Evolutionary conservation across 2,329 filamentous ascomycete genomes (phyloP).

Genomic region (Exserohilum turcica): DNA sequence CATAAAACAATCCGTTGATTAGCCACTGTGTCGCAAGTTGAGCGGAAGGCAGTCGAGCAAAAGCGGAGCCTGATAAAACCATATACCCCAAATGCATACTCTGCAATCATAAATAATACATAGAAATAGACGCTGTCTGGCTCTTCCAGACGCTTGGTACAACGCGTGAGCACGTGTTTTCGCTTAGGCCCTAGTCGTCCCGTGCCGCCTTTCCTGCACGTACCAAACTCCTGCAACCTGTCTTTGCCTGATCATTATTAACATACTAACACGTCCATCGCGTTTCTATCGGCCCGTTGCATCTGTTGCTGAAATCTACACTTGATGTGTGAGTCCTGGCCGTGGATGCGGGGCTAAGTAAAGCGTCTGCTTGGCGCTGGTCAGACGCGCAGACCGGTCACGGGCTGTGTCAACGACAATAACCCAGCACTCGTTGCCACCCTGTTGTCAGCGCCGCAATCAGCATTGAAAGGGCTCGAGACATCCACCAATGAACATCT

Average conservation of each 20-base stretch:
- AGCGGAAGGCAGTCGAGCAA: background rate
- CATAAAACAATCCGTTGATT: background rate
- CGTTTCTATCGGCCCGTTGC: background rate
- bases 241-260: background rate
- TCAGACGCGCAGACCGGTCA: slow-evolving; percentile 1
- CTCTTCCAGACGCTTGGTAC: background rate
- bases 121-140: background rate
- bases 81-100: background rate
- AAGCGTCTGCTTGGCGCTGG: background rate
- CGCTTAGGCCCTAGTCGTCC: slow-evolving; percentile 1
- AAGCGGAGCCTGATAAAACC: too few species aligned
- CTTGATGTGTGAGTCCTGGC: background rate
- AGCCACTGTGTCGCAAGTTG: background rate
- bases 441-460: background rate
- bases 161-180: slow-evolving; percentile 11
- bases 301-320: background rate
- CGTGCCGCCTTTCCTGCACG: background rate
- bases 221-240: slow-evolving; percentile 2
- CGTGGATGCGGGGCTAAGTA: background rate
- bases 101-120: background rate
- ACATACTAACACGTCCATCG: background rate
- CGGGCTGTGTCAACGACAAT: slow-evolving; percentile 3
- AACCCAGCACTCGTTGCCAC: background rate
- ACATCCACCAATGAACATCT: background rate
- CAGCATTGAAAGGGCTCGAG: background rate